Evolutionary conservation across 306 rosid genomes (phyloP).

Genomic region (Cucumis cinereus): DNA sequence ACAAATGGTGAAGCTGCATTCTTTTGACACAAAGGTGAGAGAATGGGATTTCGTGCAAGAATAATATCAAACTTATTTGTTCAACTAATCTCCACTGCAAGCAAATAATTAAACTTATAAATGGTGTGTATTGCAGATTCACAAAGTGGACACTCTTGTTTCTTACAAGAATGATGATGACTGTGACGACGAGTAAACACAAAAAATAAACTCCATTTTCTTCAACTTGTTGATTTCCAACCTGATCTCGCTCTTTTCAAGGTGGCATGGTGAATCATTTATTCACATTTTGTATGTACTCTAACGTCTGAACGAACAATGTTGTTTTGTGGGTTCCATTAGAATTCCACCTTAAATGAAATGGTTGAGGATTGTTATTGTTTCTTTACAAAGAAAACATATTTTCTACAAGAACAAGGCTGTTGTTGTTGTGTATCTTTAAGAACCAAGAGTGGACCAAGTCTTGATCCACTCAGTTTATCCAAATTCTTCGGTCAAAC

Average conservation of each 20-base stretch:
- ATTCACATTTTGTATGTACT: conserved; percentile 39
- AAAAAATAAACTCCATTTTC: background rate
- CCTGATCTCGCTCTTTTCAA: background rate
- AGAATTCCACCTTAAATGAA: background rate
- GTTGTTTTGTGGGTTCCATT: background rate
- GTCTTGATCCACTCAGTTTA: background rate
- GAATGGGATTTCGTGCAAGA: too few relatives aligned
- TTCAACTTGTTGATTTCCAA: background rate
- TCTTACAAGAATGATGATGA: conserved; percentile 97
- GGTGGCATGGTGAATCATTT: conserved; percentile 37
- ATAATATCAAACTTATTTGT: background rate
- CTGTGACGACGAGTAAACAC: conserved; percentile 53
- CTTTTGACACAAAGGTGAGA: conserved; percentile 90
- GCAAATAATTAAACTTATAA: background rate
- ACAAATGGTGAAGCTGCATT: conserved; percentile 95
- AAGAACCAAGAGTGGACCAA: background rate
- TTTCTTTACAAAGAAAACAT: background rate
- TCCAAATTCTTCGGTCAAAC: background rate
- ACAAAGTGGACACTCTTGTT: conserved; percentile 83
- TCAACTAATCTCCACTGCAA: background rate
- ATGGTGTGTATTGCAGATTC: conserved; percentile 46
- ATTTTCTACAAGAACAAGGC: background rate
- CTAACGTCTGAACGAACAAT: background rate
- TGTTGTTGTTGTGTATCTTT: background rate
- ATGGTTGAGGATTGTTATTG: background rate